Conservation (phyloP, 129 eudicot species). For the Chrysanthemum seticuspe region DNA sequence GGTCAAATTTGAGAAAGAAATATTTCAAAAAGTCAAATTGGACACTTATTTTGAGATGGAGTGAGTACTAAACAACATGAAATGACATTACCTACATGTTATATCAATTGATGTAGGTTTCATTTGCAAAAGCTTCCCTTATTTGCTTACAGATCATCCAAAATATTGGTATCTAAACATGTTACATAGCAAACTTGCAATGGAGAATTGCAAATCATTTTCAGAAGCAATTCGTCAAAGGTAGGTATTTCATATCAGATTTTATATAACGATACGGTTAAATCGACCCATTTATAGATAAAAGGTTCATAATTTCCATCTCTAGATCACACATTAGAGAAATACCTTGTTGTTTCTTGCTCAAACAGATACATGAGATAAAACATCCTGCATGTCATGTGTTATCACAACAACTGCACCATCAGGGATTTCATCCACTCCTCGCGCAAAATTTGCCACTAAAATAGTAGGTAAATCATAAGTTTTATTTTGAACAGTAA, state of each 20-base stretch:
- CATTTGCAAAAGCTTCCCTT: conserved; percentile 66
- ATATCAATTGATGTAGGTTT: conserved; percentile 76
- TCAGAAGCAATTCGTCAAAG: not conserved
- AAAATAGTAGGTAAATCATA: conserved; percentile 36
- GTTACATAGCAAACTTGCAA: conserved; percentile 85
- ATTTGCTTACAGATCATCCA: conserved; percentile 54
- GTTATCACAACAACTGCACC: conserved; percentile 47
- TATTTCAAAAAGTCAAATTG: no score
- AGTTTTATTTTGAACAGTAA: conserved; percentile 29
- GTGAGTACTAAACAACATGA: not conserved
- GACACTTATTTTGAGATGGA: no score
- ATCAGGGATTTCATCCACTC: conserved; percentile 52
- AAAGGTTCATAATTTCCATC: not conserved
- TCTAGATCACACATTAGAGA: not conserved
- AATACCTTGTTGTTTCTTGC: conserved; percentile 53
- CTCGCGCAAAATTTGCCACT: conserved; percentile 39
- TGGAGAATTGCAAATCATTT: conserved; percentile 21
- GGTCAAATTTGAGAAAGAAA: no score
- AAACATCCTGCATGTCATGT: conserved; percentile 52
- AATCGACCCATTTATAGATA: conserved; percentile 13
- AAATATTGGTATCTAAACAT: conserved; percentile 68
- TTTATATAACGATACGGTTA: not conserved
- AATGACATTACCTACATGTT: conserved; percentile 54
- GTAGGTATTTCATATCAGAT: not conserved
- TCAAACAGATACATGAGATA: conserved; percentile 50